Evolutionary conservation across 768 basidiomycete species (phyloP), one percentile per base, ranked within the genome.

Genomic region (Panaeolus papilionaceus): DNA sequence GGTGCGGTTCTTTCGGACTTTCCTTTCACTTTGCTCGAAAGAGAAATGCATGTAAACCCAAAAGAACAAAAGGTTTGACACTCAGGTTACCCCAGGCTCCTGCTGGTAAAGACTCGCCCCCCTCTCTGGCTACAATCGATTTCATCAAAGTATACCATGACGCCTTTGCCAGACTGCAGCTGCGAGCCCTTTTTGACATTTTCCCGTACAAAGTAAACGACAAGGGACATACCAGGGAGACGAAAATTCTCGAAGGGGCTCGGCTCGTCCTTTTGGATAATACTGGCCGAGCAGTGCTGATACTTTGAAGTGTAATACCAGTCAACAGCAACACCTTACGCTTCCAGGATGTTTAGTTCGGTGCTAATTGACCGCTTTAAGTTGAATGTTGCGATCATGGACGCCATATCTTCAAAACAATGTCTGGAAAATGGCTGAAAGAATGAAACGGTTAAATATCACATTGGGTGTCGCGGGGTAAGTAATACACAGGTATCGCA

Each of bases 131-230:
- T 12, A 12, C 54, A 28, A 9, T 58, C 54, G 54, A 58, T 28
- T 28, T 37, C 20, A 58, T 58, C 26, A 58, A 58, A 16, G 26
- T 58, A 14, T 58, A 58, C 54, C 54, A 58, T 58, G 54, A 58
- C 28, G 54, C 20, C 3, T 58, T 58, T 58, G 26, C 33, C 12
- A 28, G 54, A 18, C 14, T 58, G 4, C 54, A 58, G 12, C 14
- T 58, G 33, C 54, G 54, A 9, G 12, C 54, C 33, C 6, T 28
- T 23, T 18, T 58, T 4, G 28, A 58, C 28, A 33, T 4, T 4
- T 58, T 58, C 16, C 0, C 12, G 1, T 58, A 58, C 20, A 58
- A 58, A 8, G 26, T 14, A 14, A 37, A 4, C 14, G 54, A 28
- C 3, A 16, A 23, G 1, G 54, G 54, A 11, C 47, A 51, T 23